Evolutionary conservation across 2,329 filamentous ascomycete species (phyloP).

Genomic region (Chrysoporthe puriensis): DNA sequence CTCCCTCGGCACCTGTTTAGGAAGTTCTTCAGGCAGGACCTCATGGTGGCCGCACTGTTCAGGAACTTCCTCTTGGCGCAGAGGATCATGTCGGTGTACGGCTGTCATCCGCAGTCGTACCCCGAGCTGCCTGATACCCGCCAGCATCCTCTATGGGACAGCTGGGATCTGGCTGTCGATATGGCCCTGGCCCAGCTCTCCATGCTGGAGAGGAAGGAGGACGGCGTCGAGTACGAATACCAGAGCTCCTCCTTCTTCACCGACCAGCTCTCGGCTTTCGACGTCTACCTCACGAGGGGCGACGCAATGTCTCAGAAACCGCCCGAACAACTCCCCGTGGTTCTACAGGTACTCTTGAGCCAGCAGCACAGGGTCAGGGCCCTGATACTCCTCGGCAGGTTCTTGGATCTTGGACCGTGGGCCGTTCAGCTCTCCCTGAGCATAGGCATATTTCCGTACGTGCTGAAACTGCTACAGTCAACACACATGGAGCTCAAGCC

Average conservation of each 20-base stretch:
- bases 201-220: constrained; percentile 79
- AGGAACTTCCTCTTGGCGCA: constrained; percentile 94
- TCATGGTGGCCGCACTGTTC: constrained; percentile 98
- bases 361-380: constrained; percentile 92
- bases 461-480: constrained; percentile 94
- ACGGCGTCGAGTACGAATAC: constrained; percentile 82
- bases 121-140: constrained; percentile 93
- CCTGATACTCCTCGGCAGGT: constrained; percentile 87
- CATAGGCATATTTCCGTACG: constrained; percentile 98
- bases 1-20: constrained; percentile 89
- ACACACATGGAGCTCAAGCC: constrained; percentile 93
- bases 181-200: constrained; percentile 91
- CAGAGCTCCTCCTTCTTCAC: constrained; percentile 95
- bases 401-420: constrained; percentile 95
- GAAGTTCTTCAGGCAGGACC: constrained; percentile 93
- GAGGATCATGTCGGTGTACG: constrained; percentile 93
- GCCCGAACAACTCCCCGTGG: constrained; percentile 93
- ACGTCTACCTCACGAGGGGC: constrained; percentile 86
- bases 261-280: constrained; percentile 95
- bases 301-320: constrained; percentile 81
- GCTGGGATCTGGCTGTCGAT: constrained; percentile 96
- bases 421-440: constrained; percentile 97
- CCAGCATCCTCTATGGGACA: constrained; percentile 92
- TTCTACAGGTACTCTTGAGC: constrained; percentile 92
- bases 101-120: constrained; percentile 91